Conservation (phyloP, 495 filamentous ascomycete species). For the Penicillium verhagenii region DNA sequence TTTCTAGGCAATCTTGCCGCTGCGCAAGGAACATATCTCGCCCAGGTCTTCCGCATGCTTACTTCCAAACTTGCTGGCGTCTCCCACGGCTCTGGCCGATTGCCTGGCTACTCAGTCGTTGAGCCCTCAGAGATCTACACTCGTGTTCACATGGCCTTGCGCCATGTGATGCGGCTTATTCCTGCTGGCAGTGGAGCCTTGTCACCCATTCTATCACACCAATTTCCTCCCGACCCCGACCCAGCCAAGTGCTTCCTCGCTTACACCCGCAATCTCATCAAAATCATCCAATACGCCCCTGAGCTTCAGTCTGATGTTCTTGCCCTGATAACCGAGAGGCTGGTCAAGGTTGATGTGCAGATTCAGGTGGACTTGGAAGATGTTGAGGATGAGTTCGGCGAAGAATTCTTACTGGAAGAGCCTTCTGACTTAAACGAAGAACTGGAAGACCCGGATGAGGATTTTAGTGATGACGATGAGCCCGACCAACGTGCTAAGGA, state of each 20-base stretch:
- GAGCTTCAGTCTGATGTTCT: constrained; percentile 83
- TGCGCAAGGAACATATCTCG: constrained; percentile 67
- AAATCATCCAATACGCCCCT: constrained; percentile 69
- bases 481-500: constrained; percentile 53
- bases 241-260: constrained; percentile 67
- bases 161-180: constrained; percentile 72
- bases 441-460: constrained; percentile 59
- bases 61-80: constrained; percentile 67
- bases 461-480: constrained; percentile 41
- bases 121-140: constrained; percentile 57
- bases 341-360: constrained; percentile 92
- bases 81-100: constrained; percentile 49
- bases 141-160: constrained; percentile 71
- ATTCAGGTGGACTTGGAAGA: constrained; percentile 92
- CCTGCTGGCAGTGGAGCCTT: constrained; percentile 73
- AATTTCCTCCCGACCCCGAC: constrained; percentile 75
- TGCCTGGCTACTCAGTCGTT: constrained; percentile 61
- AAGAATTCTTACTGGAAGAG: constrained; percentile 43
- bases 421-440: constrained; percentile 44
- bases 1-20: constrained; percentile 80
- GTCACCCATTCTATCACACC: constrained; percentile 57
- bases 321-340: constrained; percentile 72
- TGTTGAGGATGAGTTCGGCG: constrained; percentile 67
- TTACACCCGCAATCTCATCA: constrained; percentile 78
- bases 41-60: constrained; percentile 70